These are phyloP conservation scores for Phytophthora sansomeana DNA, from an alignment of 352 stramenopile species.

Conservation along the genomic window DNA sequence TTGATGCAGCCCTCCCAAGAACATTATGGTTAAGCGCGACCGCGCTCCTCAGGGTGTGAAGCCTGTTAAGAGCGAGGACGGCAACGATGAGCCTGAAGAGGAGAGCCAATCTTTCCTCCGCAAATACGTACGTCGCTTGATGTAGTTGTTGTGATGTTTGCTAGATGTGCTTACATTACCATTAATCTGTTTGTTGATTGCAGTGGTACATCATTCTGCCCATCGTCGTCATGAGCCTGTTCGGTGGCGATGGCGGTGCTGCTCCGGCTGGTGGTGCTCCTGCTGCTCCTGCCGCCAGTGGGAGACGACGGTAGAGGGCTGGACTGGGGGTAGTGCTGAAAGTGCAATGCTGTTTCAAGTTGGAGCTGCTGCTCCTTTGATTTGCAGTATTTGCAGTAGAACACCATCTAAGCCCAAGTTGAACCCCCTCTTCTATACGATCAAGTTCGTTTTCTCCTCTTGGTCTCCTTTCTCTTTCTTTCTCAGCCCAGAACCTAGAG, in stretches of 20 bases:
- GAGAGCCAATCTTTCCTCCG: conserved; percentile 84
- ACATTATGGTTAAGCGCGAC: conserved; percentile 65
- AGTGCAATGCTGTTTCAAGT: conserved; percentile 4
- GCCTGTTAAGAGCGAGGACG: conserved; percentile 69
- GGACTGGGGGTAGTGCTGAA: conserved; percentile 1
- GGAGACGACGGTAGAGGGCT: conserved; percentile 40
- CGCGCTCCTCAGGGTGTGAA: conserved; percentile 76
- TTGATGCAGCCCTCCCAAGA: conserved; percentile 64
- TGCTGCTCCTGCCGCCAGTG: conserved; percentile 34
- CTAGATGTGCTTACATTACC: conserved; percentile 7
- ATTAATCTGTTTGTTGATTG: conserved; percentile 16
- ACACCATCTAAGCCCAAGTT: conserved; percentile 14
- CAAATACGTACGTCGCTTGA: conserved; percentile 86
- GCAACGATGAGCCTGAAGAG: conserved; percentile 60
- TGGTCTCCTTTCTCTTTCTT: conserved; percentile 26
- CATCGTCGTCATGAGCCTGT: conserved; percentile 79
- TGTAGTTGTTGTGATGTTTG: neutral
- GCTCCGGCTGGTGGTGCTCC: conserved; percentile 42
- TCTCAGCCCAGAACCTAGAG: conserved; percentile 9
- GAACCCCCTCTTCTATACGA: conserved; percentile 27
- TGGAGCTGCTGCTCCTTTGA: neutral
- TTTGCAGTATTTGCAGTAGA: neutral
- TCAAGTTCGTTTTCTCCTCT: conserved; percentile 42
- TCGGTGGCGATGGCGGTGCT: conserved; percentile 59
- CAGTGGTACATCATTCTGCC: conserved; percentile 90